A percentile compares a stretch with the other conserved stretches of the same genome.
Evolutionary conservation across 108 stramenopile genomes (phyloP).

Genomic region (Chaetoceros muelleri): DNA sequence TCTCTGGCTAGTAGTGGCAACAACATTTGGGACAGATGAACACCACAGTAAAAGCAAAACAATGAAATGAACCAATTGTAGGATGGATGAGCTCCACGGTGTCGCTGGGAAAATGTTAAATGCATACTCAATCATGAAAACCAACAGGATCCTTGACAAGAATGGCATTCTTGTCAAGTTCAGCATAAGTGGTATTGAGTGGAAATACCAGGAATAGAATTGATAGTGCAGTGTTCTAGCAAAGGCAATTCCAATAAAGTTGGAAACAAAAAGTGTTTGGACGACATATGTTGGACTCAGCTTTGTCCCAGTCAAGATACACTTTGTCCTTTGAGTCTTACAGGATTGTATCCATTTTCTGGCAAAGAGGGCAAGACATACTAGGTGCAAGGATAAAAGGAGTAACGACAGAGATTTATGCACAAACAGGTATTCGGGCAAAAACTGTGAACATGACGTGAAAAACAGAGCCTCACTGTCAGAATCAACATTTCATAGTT

Average conservation of each 20-base stretch:
- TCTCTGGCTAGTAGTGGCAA: no score
- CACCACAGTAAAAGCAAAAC: no score
- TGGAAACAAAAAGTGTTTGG: constrained; percentile 77
- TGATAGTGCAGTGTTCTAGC: constrained; percentile 95
- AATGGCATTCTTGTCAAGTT: constrained; percentile 34
- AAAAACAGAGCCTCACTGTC: no score
- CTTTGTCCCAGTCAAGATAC: constrained; percentile 6
- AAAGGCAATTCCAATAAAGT: constrained; percentile 92
- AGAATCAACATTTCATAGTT: no score
- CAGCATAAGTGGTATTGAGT: constrained; percentile 69
- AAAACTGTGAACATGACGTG: no score
- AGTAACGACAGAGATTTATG: constrained; percentile 52
- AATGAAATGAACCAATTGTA: constrained; percentile 84
- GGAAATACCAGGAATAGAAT: constrained; percentile 95
- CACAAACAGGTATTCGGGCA: constrained; percentile 81
- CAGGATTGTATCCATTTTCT: constrained; percentile 40
- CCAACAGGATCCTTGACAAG: constrained; percentile 15
- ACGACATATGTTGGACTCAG: constrained; percentile 52
- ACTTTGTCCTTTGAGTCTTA: constrained; percentile 10
- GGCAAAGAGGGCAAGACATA: constrained; percentile 41
- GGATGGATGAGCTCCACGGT: constrained; percentile 50
- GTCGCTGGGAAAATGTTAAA: constrained; percentile 92
- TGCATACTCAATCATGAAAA: constrained; percentile 62
- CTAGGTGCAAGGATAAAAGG: constrained; percentile 48
- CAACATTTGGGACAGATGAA: no score